These are phyloP conservation scores for Kernera saxatilis DNA, from an alignment of 345 rosid species.

Conservation along the genomic window DNA sequence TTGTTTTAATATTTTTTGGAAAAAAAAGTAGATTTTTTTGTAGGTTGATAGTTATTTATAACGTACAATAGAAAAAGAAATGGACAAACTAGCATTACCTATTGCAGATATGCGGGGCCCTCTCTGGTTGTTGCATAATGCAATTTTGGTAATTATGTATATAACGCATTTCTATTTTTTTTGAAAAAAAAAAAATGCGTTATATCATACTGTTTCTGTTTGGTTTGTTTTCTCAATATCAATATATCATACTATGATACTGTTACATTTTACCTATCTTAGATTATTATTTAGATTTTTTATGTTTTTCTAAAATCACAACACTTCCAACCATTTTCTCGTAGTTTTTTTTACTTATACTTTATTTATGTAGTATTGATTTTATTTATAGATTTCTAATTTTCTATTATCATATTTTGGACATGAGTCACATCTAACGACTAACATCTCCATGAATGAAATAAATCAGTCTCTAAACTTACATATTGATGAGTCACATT, in stretches of 20 bases:
- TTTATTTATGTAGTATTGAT: background rate
- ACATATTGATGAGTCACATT: background rate
- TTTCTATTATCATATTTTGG: background rate
- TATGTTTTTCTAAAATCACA: background rate
- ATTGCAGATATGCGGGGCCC: conserved; percentile 5
- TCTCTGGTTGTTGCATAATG: background rate
- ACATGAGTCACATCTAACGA: background rate
- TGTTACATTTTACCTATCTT: background rate
- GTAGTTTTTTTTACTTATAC: background rate
- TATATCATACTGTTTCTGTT: too few relatives aligned
- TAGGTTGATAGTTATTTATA: background rate
- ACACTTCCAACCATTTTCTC: background rate
- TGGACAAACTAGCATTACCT: conserved; percentile 2
- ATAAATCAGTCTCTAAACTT: background rate
- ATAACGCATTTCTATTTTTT: background rate
- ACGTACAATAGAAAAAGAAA: conserved; percentile 9
- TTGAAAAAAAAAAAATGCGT: too few relatives aligned
- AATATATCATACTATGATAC: background rate
- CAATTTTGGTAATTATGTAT: background rate
- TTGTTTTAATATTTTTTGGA: background rate
- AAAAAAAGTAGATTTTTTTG: background rate
- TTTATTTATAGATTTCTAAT: background rate
- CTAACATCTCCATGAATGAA: background rate
- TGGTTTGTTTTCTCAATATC: background rate
- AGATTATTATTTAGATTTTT: background rate